These are phyloP conservation scores for Lasiodiplodia sp. DNA, from an alignment of 2,329 filamentous ascomycete species.

Conservation along the genomic window DNA sequence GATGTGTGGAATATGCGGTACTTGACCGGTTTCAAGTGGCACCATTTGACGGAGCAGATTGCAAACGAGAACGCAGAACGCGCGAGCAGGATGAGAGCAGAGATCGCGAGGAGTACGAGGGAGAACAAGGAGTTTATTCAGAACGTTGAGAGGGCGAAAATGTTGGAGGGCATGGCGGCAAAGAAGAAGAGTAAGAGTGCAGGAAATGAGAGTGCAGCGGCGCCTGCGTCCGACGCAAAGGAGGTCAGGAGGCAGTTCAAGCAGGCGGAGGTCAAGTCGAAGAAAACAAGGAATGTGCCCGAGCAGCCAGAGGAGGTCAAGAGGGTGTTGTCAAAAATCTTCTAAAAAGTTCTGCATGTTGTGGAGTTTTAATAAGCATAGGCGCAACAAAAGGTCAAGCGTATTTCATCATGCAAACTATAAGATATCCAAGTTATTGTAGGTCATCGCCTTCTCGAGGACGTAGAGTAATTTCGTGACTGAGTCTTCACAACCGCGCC, in stretches of 20 bases:
- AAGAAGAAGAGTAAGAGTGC: conserved; percentile 63
- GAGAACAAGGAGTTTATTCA: conserved; percentile 84
- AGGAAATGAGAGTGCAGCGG: conserved; percentile 40
- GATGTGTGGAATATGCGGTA: conserved; percentile 88
- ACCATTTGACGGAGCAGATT: conserved; percentile 74
- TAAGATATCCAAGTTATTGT: conserved; percentile 18
- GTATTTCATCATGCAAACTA: neutral
- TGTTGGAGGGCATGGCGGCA: conserved; percentile 72
- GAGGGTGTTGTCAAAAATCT: conserved; percentile 47
- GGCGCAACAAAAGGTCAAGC: conserved; percentile 2
- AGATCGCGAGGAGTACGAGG: conserved; percentile 75
- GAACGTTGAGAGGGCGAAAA: conserved; percentile 81
- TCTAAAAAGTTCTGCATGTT: conserved; percentile 34
- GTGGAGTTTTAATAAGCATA: conserved; percentile 1
- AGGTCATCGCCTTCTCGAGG: neutral
- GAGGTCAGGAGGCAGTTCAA: conserved; percentile 64
- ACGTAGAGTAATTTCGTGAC: neutral
- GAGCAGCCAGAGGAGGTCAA: conserved; percentile 35
- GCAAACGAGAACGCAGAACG: conserved; percentile 82
- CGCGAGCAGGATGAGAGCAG: conserved; percentile 75
- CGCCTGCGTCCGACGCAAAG: conserved; percentile 47
- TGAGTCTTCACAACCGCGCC: neutral
- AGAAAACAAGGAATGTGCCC: conserved; percentile 42
- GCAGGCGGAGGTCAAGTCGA: conserved; percentile 68
- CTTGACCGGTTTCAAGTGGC: conserved; percentile 84